Base-by-base conservation (phyloP, 2,329 filamentous ascomycete species). In the Mycosphaerelloides madeirae region DNA sequence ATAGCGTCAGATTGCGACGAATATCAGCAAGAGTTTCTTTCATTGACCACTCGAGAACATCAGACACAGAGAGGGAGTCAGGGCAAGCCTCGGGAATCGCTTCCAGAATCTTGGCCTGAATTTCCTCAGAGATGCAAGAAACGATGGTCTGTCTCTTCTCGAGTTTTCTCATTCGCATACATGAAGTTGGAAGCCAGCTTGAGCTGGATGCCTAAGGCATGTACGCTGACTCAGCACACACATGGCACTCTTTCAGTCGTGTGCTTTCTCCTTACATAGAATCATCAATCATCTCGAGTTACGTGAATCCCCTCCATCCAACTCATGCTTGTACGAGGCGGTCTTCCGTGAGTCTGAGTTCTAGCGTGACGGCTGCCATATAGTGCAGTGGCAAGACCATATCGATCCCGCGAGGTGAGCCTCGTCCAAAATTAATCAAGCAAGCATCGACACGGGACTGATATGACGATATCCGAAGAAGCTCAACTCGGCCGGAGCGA, bases 161-260 rank as follows among this genome's bases (percentile, higher is more conserved):
- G 0, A 90, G 70, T 46, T 82, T 78, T 9, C 84, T 65, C 76
- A 88, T 80, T n/a, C 84, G 65, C 80, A 85, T 86, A 46, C 81
- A 84, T n/a, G n/a, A n/a, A n/a, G n/a, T n/a, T n/a, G n/a, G n/a
- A n/a, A n/a, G n/a, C n/a, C n/a, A n/a, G n/a, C n/a, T n/a, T n/a
- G n/a, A n/a, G n/a, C n/a, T n/a, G n/a, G n/a, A n/a, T n/a, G n/a
- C n/a, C n/a, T n/a, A n/a, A n/a, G n/a, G n/a, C n/a, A n/a, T n/a
- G n/a, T n/a, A n/a, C n/a, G n/a, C n/a, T n/a, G n/a, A n/a, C n/a
- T n/a, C n/a, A n/a, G n/a, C n/a, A n/a, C n/a, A n/a, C n/a, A n/a
- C n/a, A n/a, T n/a, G n/a, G n/a, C n/a, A n/a, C n/a, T n/a, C n/a
- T n/a, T n/a, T n/a, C n/a, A n/a, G n/a, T n/a, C n/a, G n/a, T n/a